Evolutionary conservation across 352 stramenopile genomes (phyloP).

Genomic region (Phytophthora uliginosa): DNA sequence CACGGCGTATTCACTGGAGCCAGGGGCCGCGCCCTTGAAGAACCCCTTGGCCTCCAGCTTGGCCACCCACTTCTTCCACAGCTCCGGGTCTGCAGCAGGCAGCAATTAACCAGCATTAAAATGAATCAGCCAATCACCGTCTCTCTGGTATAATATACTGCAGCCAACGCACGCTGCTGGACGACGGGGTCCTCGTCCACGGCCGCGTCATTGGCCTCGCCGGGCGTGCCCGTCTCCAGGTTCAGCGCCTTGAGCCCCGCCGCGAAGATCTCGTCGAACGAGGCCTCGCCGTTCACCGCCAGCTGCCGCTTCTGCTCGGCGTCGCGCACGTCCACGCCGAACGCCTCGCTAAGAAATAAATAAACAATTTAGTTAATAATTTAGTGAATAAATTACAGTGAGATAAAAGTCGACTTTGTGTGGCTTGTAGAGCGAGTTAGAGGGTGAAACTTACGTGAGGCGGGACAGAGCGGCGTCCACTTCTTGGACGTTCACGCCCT

Average conservation of each 20-base stretch:
- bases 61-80: conserved; percentile 91
- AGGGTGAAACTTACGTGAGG: conserved; percentile 44
- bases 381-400: not conserved
- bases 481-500: conserved; percentile 64
- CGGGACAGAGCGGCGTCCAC: conserved; percentile 76
- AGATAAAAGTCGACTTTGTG: not conserved
- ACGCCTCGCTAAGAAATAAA: conserved; percentile 64
- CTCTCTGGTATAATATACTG: not conserved
- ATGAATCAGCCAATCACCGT: conserved; percentile 1
- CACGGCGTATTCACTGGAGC: conserved; percentile 69
- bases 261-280: conserved; percentile 79
- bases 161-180: conserved; percentile 61
- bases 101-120: conserved; percentile 1
- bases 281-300: conserved; percentile 47
- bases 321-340: conserved; percentile 71
- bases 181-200: conserved; percentile 79
- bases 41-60: conserved; percentile 91
- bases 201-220: conserved; percentile 33
- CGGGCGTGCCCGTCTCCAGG: conserved; percentile 51
- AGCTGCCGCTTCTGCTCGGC: conserved; percentile 62
- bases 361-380: not conserved
- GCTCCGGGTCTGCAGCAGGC: conserved; percentile 63
- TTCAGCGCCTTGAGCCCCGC: conserved; percentile 74
- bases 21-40: conserved; percentile 69
- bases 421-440: conserved; percentile 40